Conservation (phyloP, 352 stramenopile genomes). For the Sclerospora graminicola region DNA sequence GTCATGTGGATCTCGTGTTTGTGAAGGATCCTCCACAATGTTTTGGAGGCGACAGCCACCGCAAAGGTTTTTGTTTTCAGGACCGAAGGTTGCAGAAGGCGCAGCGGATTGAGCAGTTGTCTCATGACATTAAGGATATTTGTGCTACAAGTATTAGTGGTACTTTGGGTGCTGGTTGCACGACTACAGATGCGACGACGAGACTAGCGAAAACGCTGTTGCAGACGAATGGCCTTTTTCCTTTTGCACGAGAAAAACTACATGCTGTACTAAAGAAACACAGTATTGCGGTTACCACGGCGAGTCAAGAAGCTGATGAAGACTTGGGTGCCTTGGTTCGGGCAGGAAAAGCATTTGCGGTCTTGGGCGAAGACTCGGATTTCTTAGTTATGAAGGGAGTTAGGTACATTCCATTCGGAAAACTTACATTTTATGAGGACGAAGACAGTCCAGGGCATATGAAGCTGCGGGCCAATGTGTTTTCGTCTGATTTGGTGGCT, state of each 20-base stretch:
- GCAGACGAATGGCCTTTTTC: slow-evolving; percentile 61
- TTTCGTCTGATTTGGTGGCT: slow-evolving; percentile 52
- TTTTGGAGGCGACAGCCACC: slow-evolving; percentile 56
- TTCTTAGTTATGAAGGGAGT: slow-evolving; percentile 80
- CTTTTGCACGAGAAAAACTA: slow-evolving; percentile 65
- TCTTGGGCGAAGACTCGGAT: slow-evolving; percentile 81
- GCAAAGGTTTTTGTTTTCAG: slow-evolving; percentile 45
- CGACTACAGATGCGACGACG: slow-evolving; percentile 1
- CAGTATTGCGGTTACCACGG: slow-evolving; percentile 36
- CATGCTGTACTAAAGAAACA: slow-evolving; percentile 44
- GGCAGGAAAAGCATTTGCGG: slow-evolving; percentile 36
- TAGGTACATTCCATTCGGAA: slow-evolving; percentile 72
- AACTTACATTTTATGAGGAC: slow-evolving; percentile 21
- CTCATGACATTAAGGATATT: slow-evolving; percentile 10
- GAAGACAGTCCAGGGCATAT: neutral
- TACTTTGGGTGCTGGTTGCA: neutral
- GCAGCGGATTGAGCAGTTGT: slow-evolving; percentile 33
- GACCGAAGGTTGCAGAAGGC: slow-evolving; percentile 49
- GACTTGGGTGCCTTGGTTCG: slow-evolving; percentile 58
- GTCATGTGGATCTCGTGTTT: slow-evolving; percentile 51
- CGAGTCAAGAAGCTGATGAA: slow-evolving; percentile 65
- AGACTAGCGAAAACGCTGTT: slow-evolving; percentile 27
- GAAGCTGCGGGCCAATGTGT: slow-evolving; percentile 59
- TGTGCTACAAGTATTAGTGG: neutral
- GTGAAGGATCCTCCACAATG: slow-evolving; percentile 65